These are phyloP conservation scores for Ophiostoma sp. DNA, from an alignment of 2,329 filamentous ascomycete species.

Conservation along the genomic window DNA sequence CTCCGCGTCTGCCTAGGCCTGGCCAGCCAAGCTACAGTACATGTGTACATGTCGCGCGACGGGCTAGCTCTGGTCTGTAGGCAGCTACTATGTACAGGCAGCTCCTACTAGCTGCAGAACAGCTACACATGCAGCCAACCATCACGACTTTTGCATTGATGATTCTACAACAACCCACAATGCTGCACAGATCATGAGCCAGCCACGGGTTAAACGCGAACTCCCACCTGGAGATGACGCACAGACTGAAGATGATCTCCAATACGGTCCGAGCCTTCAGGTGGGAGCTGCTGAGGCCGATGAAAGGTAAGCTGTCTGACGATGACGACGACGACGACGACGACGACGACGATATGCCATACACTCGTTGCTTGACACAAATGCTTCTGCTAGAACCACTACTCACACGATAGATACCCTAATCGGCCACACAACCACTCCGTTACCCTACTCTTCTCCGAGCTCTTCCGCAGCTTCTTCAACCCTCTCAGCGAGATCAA, in stretches of 20 bases:
- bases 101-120: not conserved
- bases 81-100: not conserved
- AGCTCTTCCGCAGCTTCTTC: slow-evolving; percentile 72
- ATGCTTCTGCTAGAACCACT: not conserved
- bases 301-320: slow-evolving; percentile 24
- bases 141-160: not conserved
- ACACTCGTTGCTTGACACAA: not conserved
- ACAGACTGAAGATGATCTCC: slow-evolving; percentile 47
- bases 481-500: slow-evolving; percentile 74
- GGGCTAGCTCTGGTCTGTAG: not conserved
- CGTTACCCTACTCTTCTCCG: slow-evolving; percentile 75
- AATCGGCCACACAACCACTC: slow-evolving; percentile 76
- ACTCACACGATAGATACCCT: slow-evolving; percentile 57
- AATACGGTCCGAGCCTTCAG: slow-evolving; percentile 43
- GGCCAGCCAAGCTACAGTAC: too few species aligned
- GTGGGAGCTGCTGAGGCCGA: slow-evolving; percentile 41
- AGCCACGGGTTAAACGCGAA: slow-evolving; percentile 13
- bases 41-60: not conserved
- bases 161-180: not conserved
- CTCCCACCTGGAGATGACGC: slow-evolving; percentile 34
- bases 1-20: not conserved
- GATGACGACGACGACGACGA: too few species aligned
- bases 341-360: not conserved
- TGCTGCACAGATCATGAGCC: slow-evolving; percentile 16
- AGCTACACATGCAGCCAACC: not conserved